These are phyloP conservation scores for Hamigera avellanea DNA, from an alignment of 495 filamentous ascomycete genomes.

Conservation along the genomic window DNA sequence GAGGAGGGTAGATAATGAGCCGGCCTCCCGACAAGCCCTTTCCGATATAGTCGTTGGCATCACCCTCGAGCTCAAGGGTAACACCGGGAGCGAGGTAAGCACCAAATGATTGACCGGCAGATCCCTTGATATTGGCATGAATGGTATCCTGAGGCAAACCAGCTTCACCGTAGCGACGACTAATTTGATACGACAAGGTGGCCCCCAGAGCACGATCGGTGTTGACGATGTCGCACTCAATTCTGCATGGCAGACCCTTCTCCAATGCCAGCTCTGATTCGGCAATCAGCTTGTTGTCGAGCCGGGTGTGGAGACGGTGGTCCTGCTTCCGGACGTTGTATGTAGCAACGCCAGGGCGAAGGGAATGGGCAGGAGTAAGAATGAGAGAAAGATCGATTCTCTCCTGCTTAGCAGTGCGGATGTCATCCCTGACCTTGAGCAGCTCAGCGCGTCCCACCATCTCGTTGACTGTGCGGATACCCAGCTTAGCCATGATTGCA, in stretches of 20 bases:
- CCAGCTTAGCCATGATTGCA: constrained; percentile 95
- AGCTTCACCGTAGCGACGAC: constrained; percentile 79
- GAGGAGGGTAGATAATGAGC: constrained; percentile 92
- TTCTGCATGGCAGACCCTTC: constrained; percentile 87
- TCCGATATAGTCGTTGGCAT: constrained; percentile 96
- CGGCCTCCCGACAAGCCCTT: constrained; percentile 95
- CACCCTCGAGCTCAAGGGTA: constrained; percentile 93
- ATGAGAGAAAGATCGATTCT: constrained; percentile 95
- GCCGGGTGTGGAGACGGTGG: constrained; percentile 80
- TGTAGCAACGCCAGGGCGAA: constrained; percentile 91
- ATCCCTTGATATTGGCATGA: constrained; percentile 97
- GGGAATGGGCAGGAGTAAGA: constrained; percentile 89
- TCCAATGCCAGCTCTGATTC: constrained; percentile 95
- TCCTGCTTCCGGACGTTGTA: constrained; percentile 99
- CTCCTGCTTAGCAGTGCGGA: constrained; percentile 77
- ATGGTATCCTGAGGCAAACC: constrained; percentile 92
- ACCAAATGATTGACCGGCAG: constrained; percentile 95
- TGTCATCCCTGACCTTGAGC: constrained; percentile 78
- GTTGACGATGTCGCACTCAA: constrained; percentile 97
- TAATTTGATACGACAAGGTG: constrained; percentile 94
- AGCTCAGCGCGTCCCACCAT: constrained; percentile 94
- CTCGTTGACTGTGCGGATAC: constrained; percentile 92
- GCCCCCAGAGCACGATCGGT: constrained; percentile 93
- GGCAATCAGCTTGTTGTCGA: constrained; percentile 97
- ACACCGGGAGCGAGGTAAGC: constrained; percentile 91